Conservation (phyloP, 2,329 filamentous ascomycete genomes). For the Huntiella abstrusa region DNA sequence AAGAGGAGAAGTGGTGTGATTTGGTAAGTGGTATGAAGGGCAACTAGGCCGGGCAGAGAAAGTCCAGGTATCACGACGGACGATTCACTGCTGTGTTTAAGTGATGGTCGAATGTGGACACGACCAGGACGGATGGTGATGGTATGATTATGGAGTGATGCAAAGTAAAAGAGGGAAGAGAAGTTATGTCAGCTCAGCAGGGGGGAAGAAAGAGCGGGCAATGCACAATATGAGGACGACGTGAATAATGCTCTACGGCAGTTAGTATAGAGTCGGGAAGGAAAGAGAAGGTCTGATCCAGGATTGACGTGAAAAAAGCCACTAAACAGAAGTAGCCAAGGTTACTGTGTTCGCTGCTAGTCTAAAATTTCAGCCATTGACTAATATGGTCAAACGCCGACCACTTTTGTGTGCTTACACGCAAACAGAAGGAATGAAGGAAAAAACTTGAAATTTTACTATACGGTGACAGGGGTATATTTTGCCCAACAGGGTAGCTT, state of each 20-base stretch:
- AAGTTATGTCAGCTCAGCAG: constrained; percentile 11
- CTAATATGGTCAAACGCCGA: no score
- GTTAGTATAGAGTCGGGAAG: no score
- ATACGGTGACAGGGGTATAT: no score
- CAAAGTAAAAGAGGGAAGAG: constrained; percentile 9
- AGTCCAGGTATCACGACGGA: constrained; percentile 2
- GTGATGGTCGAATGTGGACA: constrained; percentile 1
- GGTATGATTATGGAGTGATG: constrained; percentile 10
- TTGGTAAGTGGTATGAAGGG: constrained; percentile 9
- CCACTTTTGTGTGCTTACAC: no score
- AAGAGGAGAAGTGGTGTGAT: not conserved
- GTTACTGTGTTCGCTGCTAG: no score
- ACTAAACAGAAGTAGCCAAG: no score
- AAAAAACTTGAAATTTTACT: no score
- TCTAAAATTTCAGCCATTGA: no score
- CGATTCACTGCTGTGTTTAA: not conserved
- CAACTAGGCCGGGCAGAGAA: constrained; percentile 11
- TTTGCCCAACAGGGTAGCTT: not conserved
- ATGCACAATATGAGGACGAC: constrained; percentile 1
- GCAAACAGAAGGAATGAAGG: no score
- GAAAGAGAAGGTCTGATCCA: no score
- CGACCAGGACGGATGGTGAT: constrained; percentile 10
- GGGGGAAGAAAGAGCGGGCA: constrained; percentile 1
- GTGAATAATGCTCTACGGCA: no score
- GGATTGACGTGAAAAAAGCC: no score